Conservation (phyloP, 768 basidiomycete genomes). For the Lentinula aciculospora region DNA sequence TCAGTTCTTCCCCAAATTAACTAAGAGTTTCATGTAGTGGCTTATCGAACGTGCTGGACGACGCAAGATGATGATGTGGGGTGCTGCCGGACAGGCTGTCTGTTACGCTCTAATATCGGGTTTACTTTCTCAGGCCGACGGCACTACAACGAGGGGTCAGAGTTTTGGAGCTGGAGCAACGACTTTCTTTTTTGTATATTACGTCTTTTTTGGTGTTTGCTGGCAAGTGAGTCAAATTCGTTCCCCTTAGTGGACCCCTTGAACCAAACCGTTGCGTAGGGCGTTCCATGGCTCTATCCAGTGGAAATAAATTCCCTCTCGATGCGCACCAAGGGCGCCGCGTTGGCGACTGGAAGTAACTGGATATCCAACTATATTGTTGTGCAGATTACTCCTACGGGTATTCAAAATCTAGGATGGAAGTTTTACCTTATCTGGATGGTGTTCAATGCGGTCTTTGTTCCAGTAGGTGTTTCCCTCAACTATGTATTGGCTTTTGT, state of each 20-base stretch:
- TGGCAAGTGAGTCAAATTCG: conserved; percentile 35
- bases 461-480: conserved; percentile 29
- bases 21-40: neutral
- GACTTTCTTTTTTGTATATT: conserved; percentile 45
- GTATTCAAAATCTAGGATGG: conserved; percentile 43
- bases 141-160: conserved; percentile 20
- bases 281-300: conserved; percentile 31
- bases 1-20: neutral
- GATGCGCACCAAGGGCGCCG: conserved; percentile 47
- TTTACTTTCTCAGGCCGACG: conserved; percentile 30
- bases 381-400: conserved; percentile 42
- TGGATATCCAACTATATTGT: conserved; percentile 50
- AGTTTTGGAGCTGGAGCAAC: conserved; percentile 39
- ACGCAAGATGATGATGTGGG: conserved; percentile 49
- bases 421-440: conserved; percentile 46
- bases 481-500: neutral
- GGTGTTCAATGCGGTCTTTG: conserved; percentile 41
- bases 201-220: conserved; percentile 45
- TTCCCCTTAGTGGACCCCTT: neutral
- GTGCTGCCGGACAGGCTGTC: conserved; percentile 42
- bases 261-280: neutral
- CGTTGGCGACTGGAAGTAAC: conserved; percentile 41
- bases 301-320: conserved; percentile 45
- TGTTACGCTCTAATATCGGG: conserved; percentile 41
- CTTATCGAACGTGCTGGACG: conserved; percentile 45